Conservation (phyloP, 2,329 filamentous ascomycete species). For the Helotiales sp. region DNA sequence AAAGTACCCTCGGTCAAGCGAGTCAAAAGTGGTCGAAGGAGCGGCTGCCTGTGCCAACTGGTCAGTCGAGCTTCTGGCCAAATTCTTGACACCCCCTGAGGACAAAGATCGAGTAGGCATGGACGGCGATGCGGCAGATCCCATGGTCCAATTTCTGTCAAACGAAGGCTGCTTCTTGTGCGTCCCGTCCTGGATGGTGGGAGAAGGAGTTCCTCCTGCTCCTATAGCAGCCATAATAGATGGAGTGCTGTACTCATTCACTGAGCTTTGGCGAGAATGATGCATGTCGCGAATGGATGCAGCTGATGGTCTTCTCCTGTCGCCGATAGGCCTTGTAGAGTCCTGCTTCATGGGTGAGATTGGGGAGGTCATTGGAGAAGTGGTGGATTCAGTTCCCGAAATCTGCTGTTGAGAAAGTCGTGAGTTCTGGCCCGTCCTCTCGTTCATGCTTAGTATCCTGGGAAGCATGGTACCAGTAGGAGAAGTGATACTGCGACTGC, state of each 20-base stretch:
- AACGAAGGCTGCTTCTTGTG: constrained; percentile 73
- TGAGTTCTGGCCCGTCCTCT: constrained; percentile 37
- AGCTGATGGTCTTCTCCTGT: constrained; percentile 72
- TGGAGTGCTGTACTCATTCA: constrained; percentile 48
- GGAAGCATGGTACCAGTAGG: constrained; percentile 34
- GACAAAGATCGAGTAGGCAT: constrained; percentile 39
- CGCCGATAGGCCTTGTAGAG: constrained; percentile 45
- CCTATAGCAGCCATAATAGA: constrained; percentile 50
- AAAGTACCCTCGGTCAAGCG: constrained; percentile 82
- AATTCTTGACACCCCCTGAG: constrained; percentile 35
- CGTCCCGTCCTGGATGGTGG: constrained; percentile 33
- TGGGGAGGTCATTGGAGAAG: constrained; percentile 49
- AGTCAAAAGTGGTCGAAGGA: constrained; percentile 55
- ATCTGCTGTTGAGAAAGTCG: constrained; percentile 41
- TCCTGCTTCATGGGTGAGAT: constrained; percentile 47
- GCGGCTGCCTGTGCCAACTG: constrained; percentile 39
- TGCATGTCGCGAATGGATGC: constrained; percentile 82
- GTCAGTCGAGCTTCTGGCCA: constrained; percentile 41
- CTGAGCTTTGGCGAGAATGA: constrained; percentile 82
- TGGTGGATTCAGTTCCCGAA: constrained; percentile 33
- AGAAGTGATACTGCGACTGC: constrained; percentile 47
- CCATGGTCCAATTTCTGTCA: constrained; percentile 72
- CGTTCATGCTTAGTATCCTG: constrained; percentile 39
- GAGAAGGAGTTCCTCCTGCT: constrained; percentile 35
- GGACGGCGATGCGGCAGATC: constrained; percentile 45